Evolutionary conservation across 2,329 filamentous ascomycete genomes (phyloP).

Genomic region (Neonectria coccinea): DNA sequence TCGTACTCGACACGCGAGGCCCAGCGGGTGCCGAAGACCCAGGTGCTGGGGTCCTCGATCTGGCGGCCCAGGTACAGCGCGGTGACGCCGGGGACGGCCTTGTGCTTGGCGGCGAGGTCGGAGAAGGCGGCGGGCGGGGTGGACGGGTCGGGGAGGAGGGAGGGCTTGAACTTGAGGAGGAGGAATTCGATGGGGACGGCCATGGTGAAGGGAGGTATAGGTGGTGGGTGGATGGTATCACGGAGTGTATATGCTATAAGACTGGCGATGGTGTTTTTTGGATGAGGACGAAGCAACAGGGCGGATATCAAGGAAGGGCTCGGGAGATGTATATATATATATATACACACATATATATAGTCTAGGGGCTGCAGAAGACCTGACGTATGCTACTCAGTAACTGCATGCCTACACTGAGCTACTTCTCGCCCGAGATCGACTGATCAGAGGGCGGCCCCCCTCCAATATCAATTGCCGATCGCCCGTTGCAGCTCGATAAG

Average conservation of each 20-base stretch:
- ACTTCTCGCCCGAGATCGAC: not conserved
- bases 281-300: not conserved
- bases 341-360: not conserved
- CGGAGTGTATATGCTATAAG: not conserved
- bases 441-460: not conserved
- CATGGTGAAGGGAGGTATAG: conserved; percentile 36
- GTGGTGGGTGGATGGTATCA: conserved; percentile 5
- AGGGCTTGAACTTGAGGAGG: conserved; percentile 49
- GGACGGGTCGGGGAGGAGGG: conserved; percentile 41
- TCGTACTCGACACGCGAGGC: conserved; percentile 48
- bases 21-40: conserved; percentile 52
- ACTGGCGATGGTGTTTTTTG: not conserved
- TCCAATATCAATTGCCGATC: not conserved
- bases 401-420: not conserved
- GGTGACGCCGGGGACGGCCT: conserved; percentile 49
- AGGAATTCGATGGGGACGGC: conserved; percentile 46
- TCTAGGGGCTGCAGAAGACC: not conserved
- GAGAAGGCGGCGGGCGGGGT: conserved; percentile 45
- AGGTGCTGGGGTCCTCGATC: conserved; percentile 50
- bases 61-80: conserved; percentile 51
- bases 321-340: not conserved
- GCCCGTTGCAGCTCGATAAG: not conserved
- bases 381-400: not conserved
- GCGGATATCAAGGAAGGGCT: too few relatives aligned
- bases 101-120: conserved; percentile 45